Evolutionary conservation across 2,329 filamentous ascomycete genomes (phyloP).

Genomic region (Neonectria sp.): DNA sequence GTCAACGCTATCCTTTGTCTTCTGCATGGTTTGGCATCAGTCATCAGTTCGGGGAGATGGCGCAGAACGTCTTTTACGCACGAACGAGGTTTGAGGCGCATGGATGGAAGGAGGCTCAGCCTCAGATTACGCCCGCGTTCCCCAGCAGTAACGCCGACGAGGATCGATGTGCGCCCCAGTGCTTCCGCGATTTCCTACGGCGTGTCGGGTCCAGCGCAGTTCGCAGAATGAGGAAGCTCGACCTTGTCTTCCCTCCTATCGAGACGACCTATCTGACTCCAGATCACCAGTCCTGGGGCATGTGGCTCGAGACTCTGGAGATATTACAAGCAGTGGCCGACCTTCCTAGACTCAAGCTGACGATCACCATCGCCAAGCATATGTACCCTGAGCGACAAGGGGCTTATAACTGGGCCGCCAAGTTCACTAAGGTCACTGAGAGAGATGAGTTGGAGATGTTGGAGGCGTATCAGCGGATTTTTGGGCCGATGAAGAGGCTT

Average conservation of each 20-base stretch:
- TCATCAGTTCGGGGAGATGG: not conserved
- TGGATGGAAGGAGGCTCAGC: not conserved
- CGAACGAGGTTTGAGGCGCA: not conserved
- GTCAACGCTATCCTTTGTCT: not conserved
- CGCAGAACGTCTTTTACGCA: not conserved
- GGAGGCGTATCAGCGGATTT: not conserved
- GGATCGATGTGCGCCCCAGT: not conserved
- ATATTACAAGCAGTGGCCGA: not conserved
- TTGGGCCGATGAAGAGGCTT: conserved; percentile 2
- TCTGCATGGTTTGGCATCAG: not conserved
- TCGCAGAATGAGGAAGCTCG: not conserved
- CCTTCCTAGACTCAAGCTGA: not conserved
- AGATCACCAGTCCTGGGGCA: not conserved
- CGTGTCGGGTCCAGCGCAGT: not conserved
- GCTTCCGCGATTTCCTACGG: not conserved
- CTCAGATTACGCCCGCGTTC: not conserved
- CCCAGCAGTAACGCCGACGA: conserved; percentile 1
- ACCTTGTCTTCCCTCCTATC: not conserved
- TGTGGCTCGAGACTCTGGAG: conserved; percentile 8
- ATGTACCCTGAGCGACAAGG: not conserved
- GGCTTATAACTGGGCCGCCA: not conserved
- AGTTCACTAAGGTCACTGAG: not conserved
- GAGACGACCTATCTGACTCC: not conserved
- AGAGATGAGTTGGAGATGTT: not conserved
- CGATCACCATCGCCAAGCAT: not conserved